These are phyloP conservation scores for Camellia oleifera DNA, from an alignment of 179 eudicot genomes.

Conservation along the genomic window DNA sequence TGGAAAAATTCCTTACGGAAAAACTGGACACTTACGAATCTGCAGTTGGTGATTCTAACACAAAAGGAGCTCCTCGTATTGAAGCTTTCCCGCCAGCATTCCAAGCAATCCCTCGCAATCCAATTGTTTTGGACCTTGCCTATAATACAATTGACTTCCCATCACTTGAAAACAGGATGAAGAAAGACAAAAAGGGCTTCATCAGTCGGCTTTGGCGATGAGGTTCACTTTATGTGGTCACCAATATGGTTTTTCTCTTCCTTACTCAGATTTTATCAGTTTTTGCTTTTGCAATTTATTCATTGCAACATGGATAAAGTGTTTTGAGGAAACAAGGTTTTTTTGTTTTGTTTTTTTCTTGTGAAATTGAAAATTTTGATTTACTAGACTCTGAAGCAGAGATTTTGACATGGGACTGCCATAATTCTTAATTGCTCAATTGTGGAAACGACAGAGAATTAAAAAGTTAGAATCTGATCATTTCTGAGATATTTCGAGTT, in stretches of 20 bases:
- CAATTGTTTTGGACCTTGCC: slow-evolving; percentile 84
- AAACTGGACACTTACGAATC: slow-evolving; percentile 78
- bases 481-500: not conserved
- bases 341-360: not conserved
- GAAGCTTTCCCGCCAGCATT: slow-evolving; percentile 78
- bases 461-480: not conserved
- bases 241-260: slow-evolving; percentile 4
- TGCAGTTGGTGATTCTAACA: slow-evolving; percentile 62
- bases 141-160: slow-evolving; percentile 77
- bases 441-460: not conserved
- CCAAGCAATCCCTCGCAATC: slow-evolving; percentile 73
- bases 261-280: not conserved
- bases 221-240: slow-evolving; percentile 1
- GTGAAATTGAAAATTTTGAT: slow-evolving; percentile 12
- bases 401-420: not conserved
- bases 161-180: slow-evolving; percentile 76
- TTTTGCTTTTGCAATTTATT: not conserved
- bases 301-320: not conserved
- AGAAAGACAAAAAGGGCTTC: slow-evolving; percentile 70
- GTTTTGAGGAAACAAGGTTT: not conserved
- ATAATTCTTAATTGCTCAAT: not conserved
- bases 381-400: not conserved
- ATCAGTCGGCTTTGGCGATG: slow-evolving; percentile 74
- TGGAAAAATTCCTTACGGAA: slow-evolving; percentile 66
- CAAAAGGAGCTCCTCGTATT: slow-evolving; percentile 64